phyloP scores from a whole-genome alignment of 768 basidiomycete species.

The Coprinellus micaceus region DNA sequence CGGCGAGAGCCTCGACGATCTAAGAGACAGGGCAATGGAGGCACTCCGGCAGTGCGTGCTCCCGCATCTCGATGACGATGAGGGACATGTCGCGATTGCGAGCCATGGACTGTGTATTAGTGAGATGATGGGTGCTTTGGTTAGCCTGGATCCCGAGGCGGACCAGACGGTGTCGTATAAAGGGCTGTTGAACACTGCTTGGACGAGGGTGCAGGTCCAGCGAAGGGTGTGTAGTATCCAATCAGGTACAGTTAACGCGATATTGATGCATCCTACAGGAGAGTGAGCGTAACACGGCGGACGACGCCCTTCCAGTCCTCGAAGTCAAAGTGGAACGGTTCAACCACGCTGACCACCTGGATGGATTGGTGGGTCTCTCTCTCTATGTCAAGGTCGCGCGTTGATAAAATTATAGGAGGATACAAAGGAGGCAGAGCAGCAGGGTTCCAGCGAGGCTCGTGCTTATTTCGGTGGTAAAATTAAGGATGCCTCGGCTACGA shows the following conservation, averaged over 20 bases:
- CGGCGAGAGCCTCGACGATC: slow-evolving; percentile 65
- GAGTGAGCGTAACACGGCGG: neutral
- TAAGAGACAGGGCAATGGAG: slow-evolving; percentile 50
- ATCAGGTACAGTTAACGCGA: neutral
- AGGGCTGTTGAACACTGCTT: slow-evolving; percentile 71
- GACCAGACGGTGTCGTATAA: slow-evolving; percentile 31
- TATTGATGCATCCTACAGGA: neutral
- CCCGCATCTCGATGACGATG: slow-evolving; percentile 44
- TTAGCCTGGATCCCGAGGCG: slow-evolving; percentile 48
- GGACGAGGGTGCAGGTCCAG: slow-evolving; percentile 54
- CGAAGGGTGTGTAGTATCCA: slow-evolving; percentile 34
- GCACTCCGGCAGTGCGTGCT: slow-evolving; percentile 54
- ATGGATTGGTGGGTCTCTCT: slow-evolving; percentile 20
- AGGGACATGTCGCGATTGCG: slow-evolving; percentile 56
- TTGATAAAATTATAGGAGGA: slow-evolving; percentile 11
- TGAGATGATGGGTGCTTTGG: slow-evolving; percentile 53
- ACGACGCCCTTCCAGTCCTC: slow-evolving; percentile 26
- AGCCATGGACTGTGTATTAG: slow-evolving; percentile 75
- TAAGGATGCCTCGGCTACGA: slow-evolving; percentile 3
- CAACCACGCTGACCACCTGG: slow-evolving; percentile 34
- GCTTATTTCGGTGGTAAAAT: slow-evolving; percentile 33
- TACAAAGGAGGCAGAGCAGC: slow-evolving; percentile 14
- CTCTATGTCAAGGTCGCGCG: neutral
- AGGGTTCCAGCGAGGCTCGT: slow-evolving; percentile 25
- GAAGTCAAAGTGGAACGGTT: slow-evolving; percentile 34